phyloP scores from a whole-genome alignment of 1,139 yeast genomes.

The Martiniozyma asiatica region DNA sequence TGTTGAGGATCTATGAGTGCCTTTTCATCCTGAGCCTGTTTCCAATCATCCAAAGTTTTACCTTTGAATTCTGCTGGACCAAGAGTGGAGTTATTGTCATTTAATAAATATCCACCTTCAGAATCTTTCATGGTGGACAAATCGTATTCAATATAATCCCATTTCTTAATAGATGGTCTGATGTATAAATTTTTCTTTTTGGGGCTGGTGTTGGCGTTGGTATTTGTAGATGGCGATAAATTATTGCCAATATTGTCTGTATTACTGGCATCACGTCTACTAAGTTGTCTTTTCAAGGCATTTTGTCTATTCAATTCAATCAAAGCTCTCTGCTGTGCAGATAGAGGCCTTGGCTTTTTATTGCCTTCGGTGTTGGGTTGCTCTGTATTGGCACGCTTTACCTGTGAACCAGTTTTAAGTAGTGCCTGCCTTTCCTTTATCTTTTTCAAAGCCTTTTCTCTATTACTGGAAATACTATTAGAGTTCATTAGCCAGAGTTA shows the following conservation, averaged over 20 bases:
- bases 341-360: slow-evolving; percentile 20
- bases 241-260: background rate
- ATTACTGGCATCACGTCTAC: slow-evolving; percentile 26
- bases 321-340: slow-evolving; percentile 40
- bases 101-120: slow-evolving; percentile 72
- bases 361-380: too few species aligned
- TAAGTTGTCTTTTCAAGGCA: slow-evolving; percentile 43
- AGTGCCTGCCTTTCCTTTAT: slow-evolving; percentile 33
- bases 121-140: slow-evolving; percentile 81
- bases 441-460: slow-evolving; percentile 47
- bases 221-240: too few species aligned
- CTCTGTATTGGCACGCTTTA: too few species aligned
- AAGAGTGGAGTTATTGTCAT: slow-evolving; percentile 20
- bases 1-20: slow-evolving; percentile 37
- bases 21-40: slow-evolving; percentile 41
- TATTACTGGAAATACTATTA: too few species aligned
- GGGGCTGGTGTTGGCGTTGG: too few species aligned
- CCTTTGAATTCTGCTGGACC: slow-evolving; percentile 8
- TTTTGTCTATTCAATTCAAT: slow-evolving; percentile 47
- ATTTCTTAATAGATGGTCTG: slow-evolving; percentile 36
- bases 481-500: too few species aligned
- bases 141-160: slow-evolving; percentile 85
- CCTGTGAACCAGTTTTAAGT: too few species aligned
- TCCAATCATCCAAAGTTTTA: slow-evolving; percentile 62
- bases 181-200: slow-evolving; percentile 7